Conservation (phyloP, 805 yeast genomes). For the Metschnikowia hibisci region DNA sequence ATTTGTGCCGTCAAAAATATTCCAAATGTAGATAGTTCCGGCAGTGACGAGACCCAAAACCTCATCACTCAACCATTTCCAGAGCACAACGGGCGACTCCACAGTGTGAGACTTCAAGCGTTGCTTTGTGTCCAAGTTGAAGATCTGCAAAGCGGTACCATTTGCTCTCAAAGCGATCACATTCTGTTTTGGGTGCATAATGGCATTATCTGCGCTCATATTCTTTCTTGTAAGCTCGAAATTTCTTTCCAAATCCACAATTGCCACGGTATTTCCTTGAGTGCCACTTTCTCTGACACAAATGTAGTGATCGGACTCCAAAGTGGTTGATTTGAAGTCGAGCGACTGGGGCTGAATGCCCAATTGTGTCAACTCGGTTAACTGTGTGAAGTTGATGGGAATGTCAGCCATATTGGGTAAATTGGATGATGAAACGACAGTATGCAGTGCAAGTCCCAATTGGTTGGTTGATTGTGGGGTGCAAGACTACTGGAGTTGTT, state of each 20-base stretch:
- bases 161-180: conserved; percentile 93
- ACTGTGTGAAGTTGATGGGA: conserved; percentile 96
- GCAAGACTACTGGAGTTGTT: conserved; percentile 4
- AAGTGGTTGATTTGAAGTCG: conserved; percentile 90
- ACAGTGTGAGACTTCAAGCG: conserved; percentile 83
- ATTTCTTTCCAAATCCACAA: conserved; percentile 76
- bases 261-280: conserved; percentile 83
- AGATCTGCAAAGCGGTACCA: conserved; percentile 93
- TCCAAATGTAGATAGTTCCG: conserved; percentile 71
- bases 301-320: conserved; percentile 88
- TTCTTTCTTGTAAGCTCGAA: conserved; percentile 81
- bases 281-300: conserved; percentile 69
- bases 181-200: conserved; percentile 87
- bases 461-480: conserved; percentile 14
- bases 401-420: conserved; percentile 47
- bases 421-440: neutral
- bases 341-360: conserved; percentile 83
- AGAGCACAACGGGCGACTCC: conserved; percentile 85
- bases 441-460: neutral
- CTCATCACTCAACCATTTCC: conserved; percentile 85
- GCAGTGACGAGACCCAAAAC: conserved; percentile 83
- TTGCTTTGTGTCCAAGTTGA: conserved; percentile 82
- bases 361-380: conserved; percentile 78
- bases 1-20: conserved; percentile 73
- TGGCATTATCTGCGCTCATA: conserved; percentile 97